Evolutionary conservation across 352 stramenopile genomes (phyloP).

Genomic region (Phytopythium ostracodes): DNA sequence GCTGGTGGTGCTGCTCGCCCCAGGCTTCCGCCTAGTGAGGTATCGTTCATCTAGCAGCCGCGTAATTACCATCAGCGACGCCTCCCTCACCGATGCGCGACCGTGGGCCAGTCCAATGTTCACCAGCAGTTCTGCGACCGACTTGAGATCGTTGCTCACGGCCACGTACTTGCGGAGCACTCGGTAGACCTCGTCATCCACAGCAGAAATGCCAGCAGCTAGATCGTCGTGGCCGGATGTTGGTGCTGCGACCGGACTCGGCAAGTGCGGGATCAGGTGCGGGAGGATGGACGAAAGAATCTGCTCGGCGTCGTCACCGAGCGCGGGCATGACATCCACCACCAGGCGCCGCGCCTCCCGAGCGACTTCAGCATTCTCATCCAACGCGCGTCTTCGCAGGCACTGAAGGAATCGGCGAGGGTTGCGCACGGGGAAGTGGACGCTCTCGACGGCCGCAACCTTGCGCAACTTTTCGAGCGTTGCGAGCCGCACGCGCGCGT

Average conservation of each 20-base stretch:
- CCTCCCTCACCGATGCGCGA: slow-evolving; percentile 38
- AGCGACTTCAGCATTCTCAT: slow-evolving; percentile 39
- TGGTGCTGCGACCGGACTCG: neutral
- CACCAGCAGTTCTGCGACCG: slow-evolving; percentile 52
- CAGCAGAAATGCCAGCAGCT: neutral
- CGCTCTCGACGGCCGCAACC: slow-evolving; percentile 54
- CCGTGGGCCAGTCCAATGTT: slow-evolving; percentile 51
- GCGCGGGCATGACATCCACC: slow-evolving; percentile 59
- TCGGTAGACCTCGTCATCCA: slow-evolving; percentile 45
- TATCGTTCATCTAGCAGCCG: slow-evolving; percentile 58
- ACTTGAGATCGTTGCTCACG: slow-evolving; percentile 55
- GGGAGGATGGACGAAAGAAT: slow-evolving; percentile 64
- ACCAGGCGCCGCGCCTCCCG: slow-evolving; percentile 54
- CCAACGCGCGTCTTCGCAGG: slow-evolving; percentile 47
- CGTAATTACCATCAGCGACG: slow-evolving; percentile 39
- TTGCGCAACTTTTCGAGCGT: slow-evolving; percentile 65
- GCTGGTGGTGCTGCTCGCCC: neutral
- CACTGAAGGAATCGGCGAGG: slow-evolving; percentile 69
- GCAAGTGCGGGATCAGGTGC: slow-evolving; percentile 51
- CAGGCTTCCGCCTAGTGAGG: slow-evolving; percentile 9
- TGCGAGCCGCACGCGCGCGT: slow-evolving; percentile 39
- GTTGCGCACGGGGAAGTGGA: slow-evolving; percentile 70
- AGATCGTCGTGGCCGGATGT: neutral
- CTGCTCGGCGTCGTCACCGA: slow-evolving; percentile 62
- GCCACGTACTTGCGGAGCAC: slow-evolving; percentile 65